Base-by-base conservation (phyloP, 148 eudicot genomes). In the Camellia sinensis region DNA sequence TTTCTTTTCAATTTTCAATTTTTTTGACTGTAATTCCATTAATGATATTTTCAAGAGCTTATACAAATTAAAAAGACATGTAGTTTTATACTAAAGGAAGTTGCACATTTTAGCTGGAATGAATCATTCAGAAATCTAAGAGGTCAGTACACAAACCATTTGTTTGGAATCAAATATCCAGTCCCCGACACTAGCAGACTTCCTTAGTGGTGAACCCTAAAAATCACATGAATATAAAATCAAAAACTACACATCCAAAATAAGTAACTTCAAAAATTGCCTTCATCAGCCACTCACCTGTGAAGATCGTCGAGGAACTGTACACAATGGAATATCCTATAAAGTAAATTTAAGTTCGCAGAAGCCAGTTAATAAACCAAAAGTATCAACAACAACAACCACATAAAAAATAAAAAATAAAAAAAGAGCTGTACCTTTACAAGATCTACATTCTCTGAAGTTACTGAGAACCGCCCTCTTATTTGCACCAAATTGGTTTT, bases 401-500 rank as follows among this genome's bases (percentile, higher is more conserved):
- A 21, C 45, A 44, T 46, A 40, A 15, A 14, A 14, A 59, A 2
- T 6, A 15, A 69, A 69, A 17, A 57, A 62, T 1, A 74, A 71
- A 18, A 71, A 67, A 59, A 71, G 72, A 79, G 44, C 17, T 71
- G 78, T 85, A 96, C 99, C 97, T 96, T 92, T 37, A 85, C 94
- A 77, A 92, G 94, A 89, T 96, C 99, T 46, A 94, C 88, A 81
- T 88, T 94, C 83, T 92, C 98, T 70, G 99, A 96, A 82, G 99
- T 94, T 57, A 96, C 98, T 7, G 99, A 96, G 85, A 96, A 96
- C 59, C 98, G 86, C 44, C 99, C 99, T 86, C 90, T 96, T 79
- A 96, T 91, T 86, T 94, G 99, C 69, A 96, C 99, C 79, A 96
- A 73, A 82, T 87, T 96, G 82, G 95, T 84, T 86, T 92, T 96